These are phyloP conservation scores for Alisma plantagoaquatica DNA, from an alignment of 106 monocot genomes.

Conservation along the genomic window DNA sequence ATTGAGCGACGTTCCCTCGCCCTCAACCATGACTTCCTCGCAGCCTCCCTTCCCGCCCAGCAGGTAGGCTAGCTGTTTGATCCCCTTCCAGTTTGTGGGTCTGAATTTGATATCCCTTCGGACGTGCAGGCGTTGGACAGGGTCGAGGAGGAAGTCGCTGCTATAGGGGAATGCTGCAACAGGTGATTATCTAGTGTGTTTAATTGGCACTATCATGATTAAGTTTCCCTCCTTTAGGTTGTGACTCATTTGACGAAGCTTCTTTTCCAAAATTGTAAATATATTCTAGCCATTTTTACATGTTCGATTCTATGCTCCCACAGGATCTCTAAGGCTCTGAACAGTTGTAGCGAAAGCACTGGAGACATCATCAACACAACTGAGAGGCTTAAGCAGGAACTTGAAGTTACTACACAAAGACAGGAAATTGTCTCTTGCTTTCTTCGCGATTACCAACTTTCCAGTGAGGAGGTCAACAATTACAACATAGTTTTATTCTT, in stretches of 20 bases:
- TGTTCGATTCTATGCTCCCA: not conserved
- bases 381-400: conserved; percentile 84
- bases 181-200: conserved; percentile 31
- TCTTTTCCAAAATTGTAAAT: not conserved
- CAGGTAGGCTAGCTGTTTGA: no score
- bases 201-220: no score
- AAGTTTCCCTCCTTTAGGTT: not conserved
- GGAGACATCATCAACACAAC: conserved; percentile 90
- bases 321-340: conserved; percentile 73
- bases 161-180: conserved; percentile 69
- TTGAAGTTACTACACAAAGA: conserved; percentile 75
- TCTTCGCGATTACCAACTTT: conserved; percentile 90
- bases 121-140: conserved; percentile 64
- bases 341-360: conserved; percentile 69
- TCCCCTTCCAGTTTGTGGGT: no score
- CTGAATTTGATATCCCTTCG: no score
- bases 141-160: conserved; percentile 68
- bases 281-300: no score
- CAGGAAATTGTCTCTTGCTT: conserved; percentile 97
- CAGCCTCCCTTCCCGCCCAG: conserved; percentile 77
- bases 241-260: not conserved
- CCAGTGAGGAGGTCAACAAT: conserved; percentile 70
- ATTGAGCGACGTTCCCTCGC: conserved; percentile 60
- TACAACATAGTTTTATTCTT: not conserved
- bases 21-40: conserved; percentile 77